Base-by-base conservation (phyloP, 2,329 filamentous ascomycete genomes). In the Septoria linicola region DNA sequence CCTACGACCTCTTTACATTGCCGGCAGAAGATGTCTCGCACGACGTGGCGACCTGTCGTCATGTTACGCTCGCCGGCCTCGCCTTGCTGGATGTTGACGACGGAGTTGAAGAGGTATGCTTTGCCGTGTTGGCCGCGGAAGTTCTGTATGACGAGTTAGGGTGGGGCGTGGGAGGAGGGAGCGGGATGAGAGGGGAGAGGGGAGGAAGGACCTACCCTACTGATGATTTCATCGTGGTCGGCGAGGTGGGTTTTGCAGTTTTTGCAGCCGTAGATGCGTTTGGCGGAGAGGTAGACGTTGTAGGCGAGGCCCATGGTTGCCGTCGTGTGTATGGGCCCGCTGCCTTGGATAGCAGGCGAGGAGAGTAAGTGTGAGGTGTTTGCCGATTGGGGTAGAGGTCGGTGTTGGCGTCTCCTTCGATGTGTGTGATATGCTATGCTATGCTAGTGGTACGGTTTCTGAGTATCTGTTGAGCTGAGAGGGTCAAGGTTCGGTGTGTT, bases 111-210 rank as follows among this genome's bases (percentile, higher is more conserved):
- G 60, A 99, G 85, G 73, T 91, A 99, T 49, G 93, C 93, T 75
- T 97, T 97, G 68, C 93, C 93, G 72, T 97, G 92, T 71, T 97
- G 92, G 66, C 93, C 93, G 57, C 93, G 89, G 77, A 99, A 99
- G 75, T 95, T 96, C 90, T 97, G 50, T 36, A 31, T 20, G 23
- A 36, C 36, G 41, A 27, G 46, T 43, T 48, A 32, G 16, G 37
- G 27, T 36, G 41, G 13, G 46, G 43, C 40, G 41, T 23, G 42
- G 20, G 41, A 41, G 40, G 45, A 32, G 41, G 25, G 42, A 19
- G 41, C 41, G 40, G 44, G 31, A 23, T 23, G 41, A 14, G 41
- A 37, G 21, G 46, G 56, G 14, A 41, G 31, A 25, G 14, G 23
- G 35, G 43, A 25, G 35, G 34, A 8, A 20, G 11, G 36, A 39